Conservation (phyloP, 495 filamentous ascomycete genomes). For the Penicillium macrosclerotiorum region DNA sequence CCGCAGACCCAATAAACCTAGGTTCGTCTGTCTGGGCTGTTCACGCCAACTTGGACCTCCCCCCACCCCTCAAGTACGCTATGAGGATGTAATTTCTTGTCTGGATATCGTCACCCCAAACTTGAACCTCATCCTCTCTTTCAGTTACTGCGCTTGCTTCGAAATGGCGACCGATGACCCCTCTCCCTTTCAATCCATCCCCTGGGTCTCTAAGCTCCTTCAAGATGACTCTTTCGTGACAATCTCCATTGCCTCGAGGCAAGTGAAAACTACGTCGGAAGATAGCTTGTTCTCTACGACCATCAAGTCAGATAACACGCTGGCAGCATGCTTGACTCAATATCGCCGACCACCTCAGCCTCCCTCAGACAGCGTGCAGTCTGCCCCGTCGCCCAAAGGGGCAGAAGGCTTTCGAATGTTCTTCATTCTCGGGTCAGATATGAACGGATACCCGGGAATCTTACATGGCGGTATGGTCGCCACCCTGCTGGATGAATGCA, state of each 20-base stretch:
- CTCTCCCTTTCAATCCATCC: slow-evolving; percentile 50
- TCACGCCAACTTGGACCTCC: no score
- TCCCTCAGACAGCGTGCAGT: slow-evolving; percentile 1
- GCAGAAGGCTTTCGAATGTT: slow-evolving; percentile 41
- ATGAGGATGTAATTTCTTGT: no score
- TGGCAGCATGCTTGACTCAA: slow-evolving; percentile 46
- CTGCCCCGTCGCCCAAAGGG: no score
- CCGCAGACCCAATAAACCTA: no score
- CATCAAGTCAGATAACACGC: slow-evolving; percentile 50
- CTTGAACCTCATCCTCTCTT: no score
- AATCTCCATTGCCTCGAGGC: slow-evolving; percentile 38
- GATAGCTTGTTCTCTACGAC: slow-evolving; percentile 57
- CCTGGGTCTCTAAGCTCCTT: slow-evolving; percentile 57
- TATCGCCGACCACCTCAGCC: slow-evolving; percentile 17
- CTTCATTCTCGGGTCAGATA: slow-evolving; percentile 22
- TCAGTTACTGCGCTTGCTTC: no score
- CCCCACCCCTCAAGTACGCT: no score
- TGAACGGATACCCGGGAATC: slow-evolving; percentile 58
- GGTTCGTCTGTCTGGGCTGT: no score
- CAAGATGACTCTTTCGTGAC: slow-evolving; percentile 34
- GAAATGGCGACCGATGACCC: slow-evolving; percentile 29
- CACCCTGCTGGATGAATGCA: slow-evolving; percentile 57
- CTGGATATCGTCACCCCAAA: no score
- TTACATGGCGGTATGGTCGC: slow-evolving; percentile 51
- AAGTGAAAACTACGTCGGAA: slow-evolving; percentile 40